Percentiles rank a stretch among this genome's conserved stretches.
Evolutionary conservation across 2,329 filamentous ascomycete genomes (phyloP).

Genomic region (Fusarium nematophilum): DNA sequence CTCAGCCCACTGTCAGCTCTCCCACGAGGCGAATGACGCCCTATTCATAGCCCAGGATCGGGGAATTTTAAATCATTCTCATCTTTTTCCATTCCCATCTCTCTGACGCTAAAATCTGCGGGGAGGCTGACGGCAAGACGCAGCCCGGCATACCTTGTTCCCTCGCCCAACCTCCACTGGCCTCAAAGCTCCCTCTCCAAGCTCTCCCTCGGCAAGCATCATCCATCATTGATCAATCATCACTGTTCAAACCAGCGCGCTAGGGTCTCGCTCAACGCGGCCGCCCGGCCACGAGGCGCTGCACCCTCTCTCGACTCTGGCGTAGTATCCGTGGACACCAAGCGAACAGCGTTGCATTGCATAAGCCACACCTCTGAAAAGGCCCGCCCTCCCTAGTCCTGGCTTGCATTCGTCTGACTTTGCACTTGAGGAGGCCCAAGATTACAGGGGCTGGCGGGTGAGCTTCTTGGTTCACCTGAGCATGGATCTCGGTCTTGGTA

Average conservation of each 20-base stretch:
- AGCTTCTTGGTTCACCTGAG: too few relatives aligned
- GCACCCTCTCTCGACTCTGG: neutral
- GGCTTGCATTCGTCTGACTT: constrained; percentile 21
- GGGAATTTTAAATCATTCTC: too few relatives aligned
- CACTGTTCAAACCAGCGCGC: constrained; percentile 7
- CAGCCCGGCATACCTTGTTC: too few relatives aligned
- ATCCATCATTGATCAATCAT: neutral
- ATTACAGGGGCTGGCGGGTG: neutral
- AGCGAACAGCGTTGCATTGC: constrained; percentile 31
- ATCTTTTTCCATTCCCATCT: too few relatives aligned
- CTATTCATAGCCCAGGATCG: too few relatives aligned
- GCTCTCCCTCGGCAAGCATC: neutral
- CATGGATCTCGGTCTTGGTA: too few relatives aligned
- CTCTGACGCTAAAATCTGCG: too few relatives aligned
- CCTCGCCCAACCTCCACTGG: too few relatives aligned
- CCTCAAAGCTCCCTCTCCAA: constrained; percentile 1
- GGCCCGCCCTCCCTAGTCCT: constrained; percentile 16
- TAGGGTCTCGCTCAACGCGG: constrained; percentile 38
- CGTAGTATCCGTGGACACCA: too few relatives aligned
- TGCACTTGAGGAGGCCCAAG: neutral
- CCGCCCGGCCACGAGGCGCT: constrained; percentile 32
- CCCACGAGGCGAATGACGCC: too few relatives aligned
- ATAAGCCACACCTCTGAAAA: neutral
- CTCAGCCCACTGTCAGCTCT: too few relatives aligned
- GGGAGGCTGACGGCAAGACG: too few relatives aligned